Conservation (phyloP, 371 early-diverging fungal genomes). For the Mucor circinelloides region DNA sequence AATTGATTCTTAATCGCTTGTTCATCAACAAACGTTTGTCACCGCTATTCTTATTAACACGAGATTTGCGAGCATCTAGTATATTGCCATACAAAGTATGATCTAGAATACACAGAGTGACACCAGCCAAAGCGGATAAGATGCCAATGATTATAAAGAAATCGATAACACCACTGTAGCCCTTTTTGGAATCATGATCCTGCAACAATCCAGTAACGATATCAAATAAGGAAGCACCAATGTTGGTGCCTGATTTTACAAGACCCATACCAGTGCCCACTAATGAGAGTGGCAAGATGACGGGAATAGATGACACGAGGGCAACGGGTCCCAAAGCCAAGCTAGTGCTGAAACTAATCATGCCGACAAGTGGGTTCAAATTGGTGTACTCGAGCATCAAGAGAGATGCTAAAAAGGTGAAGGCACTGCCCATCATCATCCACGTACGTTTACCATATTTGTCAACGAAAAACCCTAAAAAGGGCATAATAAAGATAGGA, state of each 20-base stretch:
- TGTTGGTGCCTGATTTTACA: slow-evolving; percentile 69
- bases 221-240: slow-evolving; percentile 68
- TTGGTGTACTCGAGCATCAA: slow-evolving; percentile 56
- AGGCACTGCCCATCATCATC: slow-evolving; percentile 57
- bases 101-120: slow-evolving; percentile 46
- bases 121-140: slow-evolving; percentile 45
- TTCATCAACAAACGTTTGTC: slow-evolving; percentile 15
- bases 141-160: slow-evolving; percentile 56
- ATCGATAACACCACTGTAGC: slow-evolving; percentile 57
- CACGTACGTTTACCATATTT: slow-evolving; percentile 61
- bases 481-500: slow-evolving; percentile 70
- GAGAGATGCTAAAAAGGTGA: slow-evolving; percentile 49
- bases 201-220: slow-evolving; percentile 69
- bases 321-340: slow-evolving; percentile 71
- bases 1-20: slow-evolving; percentile 39
- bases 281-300: slow-evolving; percentile 57
- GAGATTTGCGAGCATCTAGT: slow-evolving; percentile 31
- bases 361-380: slow-evolving; percentile 58
- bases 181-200: slow-evolving; percentile 47
- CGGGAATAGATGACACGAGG: slow-evolving; percentile 66
- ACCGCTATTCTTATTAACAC: not conserved
- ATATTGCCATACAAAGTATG: slow-evolving; percentile 44
- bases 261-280: slow-evolving; percentile 74
- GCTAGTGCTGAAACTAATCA: slow-evolving; percentile 65
- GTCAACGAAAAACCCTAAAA: slow-evolving; percentile 68